phyloP scores from a whole-genome alignment of 164 flowering plant genomes.

The Chimonanthus praecox region DNA sequence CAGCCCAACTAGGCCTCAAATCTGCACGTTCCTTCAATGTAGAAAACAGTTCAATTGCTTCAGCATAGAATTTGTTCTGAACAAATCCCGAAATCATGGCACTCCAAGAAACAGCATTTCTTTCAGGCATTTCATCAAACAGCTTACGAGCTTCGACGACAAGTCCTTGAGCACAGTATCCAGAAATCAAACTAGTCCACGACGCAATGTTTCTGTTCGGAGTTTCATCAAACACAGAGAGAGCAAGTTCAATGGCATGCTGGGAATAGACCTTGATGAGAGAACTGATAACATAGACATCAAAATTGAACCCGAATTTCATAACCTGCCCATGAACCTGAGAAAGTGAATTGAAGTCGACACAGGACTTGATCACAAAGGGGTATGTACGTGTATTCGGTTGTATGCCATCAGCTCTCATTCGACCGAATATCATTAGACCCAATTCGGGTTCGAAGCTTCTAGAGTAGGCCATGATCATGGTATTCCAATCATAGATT shows the following conservation, averaged over 20 bases:
- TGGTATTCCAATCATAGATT: constrained; percentile 17
- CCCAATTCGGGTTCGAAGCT: constrained; percentile 12
- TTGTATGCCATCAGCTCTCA: constrained; percentile 3
- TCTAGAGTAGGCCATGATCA: constrained; percentile 10
- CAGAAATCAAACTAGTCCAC: constrained; percentile 14
- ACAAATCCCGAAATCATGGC: constrained; percentile 18
- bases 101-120: constrained; percentile 15
- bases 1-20: constrained; percentile 2
- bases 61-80: constrained; percentile 5
- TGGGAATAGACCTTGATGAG: constrained; percentile 7
- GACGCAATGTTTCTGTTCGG: constrained; percentile 5
- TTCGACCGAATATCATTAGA: constrained; percentile 4
- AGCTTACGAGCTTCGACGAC: constrained; percentile 11
- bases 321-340: constrained; percentile 11
- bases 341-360: neutral
- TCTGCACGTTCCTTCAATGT: neutral
- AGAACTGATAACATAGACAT: constrained; percentile 16
- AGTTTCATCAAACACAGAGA: constrained; percentile 9
- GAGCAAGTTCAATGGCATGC: constrained; percentile 3
- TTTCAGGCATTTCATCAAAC: constrained; percentile 16
- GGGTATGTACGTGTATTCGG: constrained; percentile 16
- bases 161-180: constrained; percentile 9
- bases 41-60: constrained; percentile 7
- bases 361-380: constrained; percentile 5
- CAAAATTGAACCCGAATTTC: constrained; percentile 11